phyloP scores from a whole-genome alignment of 2,329 filamentous ascomycete species.

The Fusarium illudens region DNA sequence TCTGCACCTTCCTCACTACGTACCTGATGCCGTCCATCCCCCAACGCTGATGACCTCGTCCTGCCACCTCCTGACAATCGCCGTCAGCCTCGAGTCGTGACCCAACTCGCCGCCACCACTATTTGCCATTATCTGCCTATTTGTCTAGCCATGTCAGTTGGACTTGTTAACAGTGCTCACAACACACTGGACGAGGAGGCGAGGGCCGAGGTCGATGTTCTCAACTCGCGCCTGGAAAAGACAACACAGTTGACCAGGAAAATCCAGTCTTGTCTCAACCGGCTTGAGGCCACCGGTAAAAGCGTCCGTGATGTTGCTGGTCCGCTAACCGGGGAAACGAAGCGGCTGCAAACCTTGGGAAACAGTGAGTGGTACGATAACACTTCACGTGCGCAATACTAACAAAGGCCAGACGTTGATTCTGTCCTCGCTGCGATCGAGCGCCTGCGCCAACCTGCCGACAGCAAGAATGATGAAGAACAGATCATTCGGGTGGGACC shows the following conservation, averaged over 20 bases:
- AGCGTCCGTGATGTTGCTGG: conserved; percentile 92
- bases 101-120: not conserved
- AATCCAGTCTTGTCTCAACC: conserved; percentile 85
- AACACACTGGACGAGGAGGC: conserved; percentile 70
- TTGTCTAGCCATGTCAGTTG: conserved; percentile 58
- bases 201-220: conserved; percentile 73
- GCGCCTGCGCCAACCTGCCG: conserved; percentile 85
- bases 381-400: conserved; percentile 16
- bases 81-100: not conserved
- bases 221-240: conserved; percentile 83
- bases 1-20: not conserved
- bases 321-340: conserved; percentile 91
- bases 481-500: conserved; percentile 89
- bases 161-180: conserved; percentile 56
- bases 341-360: conserved; percentile 85
- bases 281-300: conserved; percentile 87
- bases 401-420: conserved; percentile 74
- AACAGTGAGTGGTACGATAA: conserved; percentile 62
- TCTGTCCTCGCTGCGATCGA: conserved; percentile 87
- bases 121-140: not conserved
- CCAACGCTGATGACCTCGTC: conserved; percentile 3
- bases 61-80: not conserved
- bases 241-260: conserved; percentile 93
- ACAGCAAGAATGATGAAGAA: conserved; percentile 92
- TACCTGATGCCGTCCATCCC: conserved; percentile 1